These are phyloP conservation scores for Calonectria pseudoturangicola DNA, from an alignment of 2,329 filamentous ascomycete species.

Conservation along the genomic window DNA sequence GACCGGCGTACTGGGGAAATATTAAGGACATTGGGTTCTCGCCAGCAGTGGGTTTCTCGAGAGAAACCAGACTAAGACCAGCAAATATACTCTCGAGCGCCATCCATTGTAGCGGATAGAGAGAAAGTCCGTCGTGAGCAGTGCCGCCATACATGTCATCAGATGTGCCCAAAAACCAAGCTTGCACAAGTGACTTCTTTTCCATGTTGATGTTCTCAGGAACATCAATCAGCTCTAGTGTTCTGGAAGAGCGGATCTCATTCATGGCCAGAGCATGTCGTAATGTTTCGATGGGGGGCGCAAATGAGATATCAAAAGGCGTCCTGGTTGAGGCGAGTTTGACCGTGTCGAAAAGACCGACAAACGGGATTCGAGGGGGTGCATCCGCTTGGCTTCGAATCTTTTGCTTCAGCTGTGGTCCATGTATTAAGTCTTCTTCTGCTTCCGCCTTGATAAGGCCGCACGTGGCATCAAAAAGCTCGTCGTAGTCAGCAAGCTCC, in stretches of 20 bases:
- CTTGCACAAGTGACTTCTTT: slow-evolving; percentile 45
- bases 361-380: slow-evolving; percentile 48
- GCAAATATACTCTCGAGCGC: slow-evolving; percentile 48
- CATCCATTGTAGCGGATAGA: slow-evolving; percentile 53
- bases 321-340: slow-evolving; percentile 36
- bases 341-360: slow-evolving; percentile 50
- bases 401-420: slow-evolving; percentile 38
- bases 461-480: slow-evolving; percentile 46
- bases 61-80: slow-evolving; percentile 37
- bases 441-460: slow-evolving; percentile 48
- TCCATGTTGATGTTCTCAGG: slow-evolving; percentile 40
- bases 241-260: slow-evolving; percentile 43
- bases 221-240: slow-evolving; percentile 29
- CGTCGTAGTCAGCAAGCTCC: slow-evolving; percentile 40
- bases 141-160: slow-evolving; percentile 50
- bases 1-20: slow-evolving; percentile 52
- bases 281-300: slow-evolving; percentile 43
- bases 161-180: slow-evolving; percentile 52
- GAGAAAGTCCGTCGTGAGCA: slow-evolving; percentile 47
- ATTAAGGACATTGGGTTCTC: slow-evolving; percentile 44
- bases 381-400: slow-evolving; percentile 34
- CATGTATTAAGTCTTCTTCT: slow-evolving; percentile 48
- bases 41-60: slow-evolving; percentile 16
- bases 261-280: slow-evolving; percentile 52
- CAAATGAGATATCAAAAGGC: slow-evolving; percentile 47